These are phyloP conservation scores for Toxicodendron radicans DNA, from an alignment of 345 rosid genomes.

Conservation along the genomic window DNA sequence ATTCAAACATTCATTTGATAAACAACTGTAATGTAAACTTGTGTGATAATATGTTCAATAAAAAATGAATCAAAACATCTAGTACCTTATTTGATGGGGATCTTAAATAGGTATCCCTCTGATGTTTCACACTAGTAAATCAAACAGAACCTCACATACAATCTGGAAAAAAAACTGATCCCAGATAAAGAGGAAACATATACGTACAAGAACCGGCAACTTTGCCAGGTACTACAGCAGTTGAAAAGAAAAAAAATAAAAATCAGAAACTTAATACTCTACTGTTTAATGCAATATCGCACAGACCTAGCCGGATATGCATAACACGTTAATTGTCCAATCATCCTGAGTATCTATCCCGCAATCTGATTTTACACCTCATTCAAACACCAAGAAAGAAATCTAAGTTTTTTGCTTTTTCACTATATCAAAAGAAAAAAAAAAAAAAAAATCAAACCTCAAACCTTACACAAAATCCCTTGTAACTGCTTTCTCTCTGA, in stretches of 20 bases:
- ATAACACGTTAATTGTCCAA: conserved; percentile 36
- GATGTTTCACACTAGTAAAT: conserved; percentile 45
- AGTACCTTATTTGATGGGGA: conserved; percentile 45
- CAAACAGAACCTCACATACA: conserved; percentile 44
- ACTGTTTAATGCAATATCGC: conserved; percentile 28
- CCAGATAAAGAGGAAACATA: conserved; percentile 32
- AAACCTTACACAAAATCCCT: conserved; percentile 53
- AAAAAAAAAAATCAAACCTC: conserved; percentile 31
- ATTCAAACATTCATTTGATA: conserved; percentile 12
- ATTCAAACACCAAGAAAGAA: conserved; percentile 52
- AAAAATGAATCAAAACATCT: conserved; percentile 38
- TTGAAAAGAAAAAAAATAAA: conserved; percentile 14
- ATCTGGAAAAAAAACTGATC: conserved; percentile 37
- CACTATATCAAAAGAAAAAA: conserved; percentile 20
- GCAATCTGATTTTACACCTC: conserved; percentile 65
- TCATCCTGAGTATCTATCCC: conserved; percentile 49
- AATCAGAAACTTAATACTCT: conserved; percentile 20
- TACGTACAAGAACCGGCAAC: conserved; percentile 35
- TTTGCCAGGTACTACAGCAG: conserved; percentile 34
- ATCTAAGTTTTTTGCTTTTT: conserved; percentile 33
- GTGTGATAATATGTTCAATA: conserved; percentile 20
- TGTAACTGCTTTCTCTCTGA: conserved; percentile 40
- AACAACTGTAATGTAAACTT: conserved; percentile 7
- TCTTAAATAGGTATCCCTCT: conserved; percentile 32
- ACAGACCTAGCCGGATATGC: conserved; percentile 36